A percentile compares a stretch with the other conserved stretches of the same genome.
phyloP scores from a whole-genome alignment of 208 protist species.

The Leishmania arabica region DNA sequence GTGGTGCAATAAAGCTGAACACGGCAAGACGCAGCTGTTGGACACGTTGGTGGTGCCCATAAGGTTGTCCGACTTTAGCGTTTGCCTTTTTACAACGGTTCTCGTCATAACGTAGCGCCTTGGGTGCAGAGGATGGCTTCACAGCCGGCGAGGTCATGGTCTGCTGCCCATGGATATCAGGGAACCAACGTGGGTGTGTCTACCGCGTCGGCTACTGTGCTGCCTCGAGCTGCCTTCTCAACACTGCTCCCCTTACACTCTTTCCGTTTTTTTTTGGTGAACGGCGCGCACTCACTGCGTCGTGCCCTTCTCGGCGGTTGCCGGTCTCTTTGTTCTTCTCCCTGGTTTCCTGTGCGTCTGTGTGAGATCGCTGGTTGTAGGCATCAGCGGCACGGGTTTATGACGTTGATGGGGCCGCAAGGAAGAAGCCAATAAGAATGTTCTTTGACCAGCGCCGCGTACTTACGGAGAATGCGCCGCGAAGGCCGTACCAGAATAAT shows the following conservation, averaged over 20 bases:
- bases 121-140: background rate
- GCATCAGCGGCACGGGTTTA: background rate
- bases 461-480: constrained; percentile 42
- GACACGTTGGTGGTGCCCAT: background rate
- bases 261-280: background rate
- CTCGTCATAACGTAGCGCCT: no score
- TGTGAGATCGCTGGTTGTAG: background rate
- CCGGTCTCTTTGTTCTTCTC: background rate
- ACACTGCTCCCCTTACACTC: background rate
- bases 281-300: background rate
- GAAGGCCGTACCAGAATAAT: constrained; percentile 60
- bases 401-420: background rate
- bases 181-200: background rate
- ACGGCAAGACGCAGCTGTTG: background rate
- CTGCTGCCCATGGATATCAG: background rate
- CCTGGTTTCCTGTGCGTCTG: background rate
- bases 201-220: background rate
- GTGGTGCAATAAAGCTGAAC: background rate
- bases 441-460: constrained; percentile 50
- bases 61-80: background rate
- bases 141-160: background rate
- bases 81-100: background rate
- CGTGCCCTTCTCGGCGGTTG: background rate
- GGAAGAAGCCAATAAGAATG: constrained; percentile 22
- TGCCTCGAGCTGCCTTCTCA: background rate